Evolutionary conservation across 805 yeast genomes (phyloP), one percentile per base, ranked within the genome.

Genomic region (Zygoascus ofunaensis): DNA sequence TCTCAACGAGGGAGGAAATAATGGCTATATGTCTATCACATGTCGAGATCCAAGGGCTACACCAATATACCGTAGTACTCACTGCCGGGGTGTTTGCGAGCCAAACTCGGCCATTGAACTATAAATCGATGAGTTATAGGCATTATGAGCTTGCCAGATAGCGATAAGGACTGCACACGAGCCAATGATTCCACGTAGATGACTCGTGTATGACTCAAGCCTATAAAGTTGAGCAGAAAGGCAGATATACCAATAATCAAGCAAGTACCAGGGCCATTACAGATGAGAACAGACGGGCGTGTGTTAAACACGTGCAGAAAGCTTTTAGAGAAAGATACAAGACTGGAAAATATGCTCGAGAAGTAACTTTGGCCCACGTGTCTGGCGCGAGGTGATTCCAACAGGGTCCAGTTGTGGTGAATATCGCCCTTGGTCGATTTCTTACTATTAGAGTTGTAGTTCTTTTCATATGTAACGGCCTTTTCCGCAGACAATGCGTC

Each of bases 111-210:
- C 98, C 98, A 92, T 60, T 92, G 98, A 5, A 92, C 97, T 1
- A 92, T 56, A 48, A 92, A 83, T 19, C 89, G 68, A 58, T 87
- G 83, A 3, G 80, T 70, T 3, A 92, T 65, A 3, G 87, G 87
- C 49, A 82, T 68, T 12, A 90, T 58, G 17, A 92, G 59, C 39
- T 63, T 58, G 0, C 97, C 98, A 15, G 89, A 79, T 26, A 87
- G 63, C 56, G 96, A 87, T 42, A 92, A 69, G 2, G 68, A 64
- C 43, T 71, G 68, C 7, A 87, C 95, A 35, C 97, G 68, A 0
- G 97, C 97, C 35, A 90, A 68, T 40, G 92, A 80, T 62, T 90
- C 97, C 21, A 90, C 68, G 57, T 90, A 92, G 1, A 92, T 61
- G 20, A 92, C 79, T 44, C 74, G 66, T 0, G 86, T 76, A 64